These are phyloP conservation scores for Mortierella sp. DNA, from an alignment of 371 early-diverging fungal species.

Conservation along the genomic window DNA sequence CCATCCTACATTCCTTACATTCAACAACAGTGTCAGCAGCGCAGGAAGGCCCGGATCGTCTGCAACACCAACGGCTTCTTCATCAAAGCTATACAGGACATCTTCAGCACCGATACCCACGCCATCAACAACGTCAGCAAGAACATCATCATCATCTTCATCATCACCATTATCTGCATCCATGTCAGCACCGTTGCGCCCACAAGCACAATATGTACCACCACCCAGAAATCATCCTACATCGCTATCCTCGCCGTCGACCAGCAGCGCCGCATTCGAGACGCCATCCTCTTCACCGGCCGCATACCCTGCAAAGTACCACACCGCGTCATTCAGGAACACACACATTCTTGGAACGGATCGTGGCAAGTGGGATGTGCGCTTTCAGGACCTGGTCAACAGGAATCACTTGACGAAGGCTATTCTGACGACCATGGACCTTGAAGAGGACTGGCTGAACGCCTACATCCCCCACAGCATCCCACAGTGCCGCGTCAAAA, in stretches of 20 bases:
- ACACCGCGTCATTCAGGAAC: slow-evolving; percentile 41
- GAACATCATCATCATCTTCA: neutral
- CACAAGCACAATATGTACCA: neutral
- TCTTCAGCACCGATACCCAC: neutral
- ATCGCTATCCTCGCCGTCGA: slow-evolving; percentile 1
- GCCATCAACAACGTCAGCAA: neutral
- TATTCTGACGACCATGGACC: slow-evolving; percentile 25
- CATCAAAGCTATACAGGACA: neutral
- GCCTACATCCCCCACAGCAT: slow-evolving; percentile 23
- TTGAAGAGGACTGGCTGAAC: slow-evolving; percentile 33
- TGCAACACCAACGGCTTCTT: neutral
- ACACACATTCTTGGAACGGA: slow-evolving; percentile 21
- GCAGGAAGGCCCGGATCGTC: neutral
- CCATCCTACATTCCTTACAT: neutral
- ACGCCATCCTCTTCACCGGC: neutral
- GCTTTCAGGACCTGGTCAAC: slow-evolving; percentile 34
- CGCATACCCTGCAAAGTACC: slow-evolving; percentile 19
- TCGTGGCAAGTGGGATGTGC: slow-evolving; percentile 17
- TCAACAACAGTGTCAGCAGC: neutral
- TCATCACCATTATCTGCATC: neutral
- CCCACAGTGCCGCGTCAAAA: slow-evolving; percentile 29
- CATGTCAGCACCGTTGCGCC: neutral
- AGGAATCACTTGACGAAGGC: slow-evolving; percentile 29
- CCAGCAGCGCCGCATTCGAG: neutral
- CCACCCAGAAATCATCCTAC: neutral